phyloP scores from a whole-genome alignment of 2,329 filamentous ascomycete genomes.

The Drechslerella dactyloides region DNA sequence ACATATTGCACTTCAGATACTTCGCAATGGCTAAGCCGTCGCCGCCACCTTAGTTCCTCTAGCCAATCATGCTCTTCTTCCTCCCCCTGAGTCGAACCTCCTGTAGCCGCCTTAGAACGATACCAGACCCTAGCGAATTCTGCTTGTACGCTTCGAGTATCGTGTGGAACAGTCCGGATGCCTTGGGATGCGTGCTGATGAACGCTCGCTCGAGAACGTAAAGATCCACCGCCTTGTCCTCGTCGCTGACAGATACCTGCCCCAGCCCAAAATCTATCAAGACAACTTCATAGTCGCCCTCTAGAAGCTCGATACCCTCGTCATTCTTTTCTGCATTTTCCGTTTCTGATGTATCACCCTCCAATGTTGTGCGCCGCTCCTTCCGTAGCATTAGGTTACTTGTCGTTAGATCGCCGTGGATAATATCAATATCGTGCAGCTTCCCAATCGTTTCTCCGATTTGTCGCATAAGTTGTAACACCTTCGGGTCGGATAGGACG shows the following conservation, averaged over 20 bases:
- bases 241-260: conserved; percentile 78
- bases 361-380: conserved; percentile 52
- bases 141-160: conserved; percentile 76
- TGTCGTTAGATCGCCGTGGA: conserved; percentile 95
- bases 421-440: conserved; percentile 82
- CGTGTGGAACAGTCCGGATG: conserved; percentile 75
- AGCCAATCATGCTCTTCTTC: conserved; percentile 97
- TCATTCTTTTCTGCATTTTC: neutral
- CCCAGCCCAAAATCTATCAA: conserved; percentile 95
- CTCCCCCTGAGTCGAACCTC: conserved; percentile 91
- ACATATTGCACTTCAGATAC: conserved; percentile 18
- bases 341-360: conserved; percentile 36
- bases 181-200: conserved; percentile 88
- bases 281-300: conserved; percentile 73
- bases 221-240: conserved; percentile 92
- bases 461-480: conserved; percentile 67
- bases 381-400: conserved; percentile 89
- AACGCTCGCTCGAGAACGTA: conserved; percentile 96
- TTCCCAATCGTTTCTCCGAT: conserved; percentile 75
- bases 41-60: conserved; percentile 52
- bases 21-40: conserved; percentile 30
- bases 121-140: conserved; percentile 75
- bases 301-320: conserved; percentile 54
- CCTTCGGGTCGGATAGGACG: conserved; percentile 64
- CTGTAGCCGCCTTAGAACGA: conserved; percentile 80